These are phyloP conservation scores for Annulohypoxylon maeteangense DNA, from an alignment of 495 filamentous ascomycete species.

Conservation along the genomic window DNA sequence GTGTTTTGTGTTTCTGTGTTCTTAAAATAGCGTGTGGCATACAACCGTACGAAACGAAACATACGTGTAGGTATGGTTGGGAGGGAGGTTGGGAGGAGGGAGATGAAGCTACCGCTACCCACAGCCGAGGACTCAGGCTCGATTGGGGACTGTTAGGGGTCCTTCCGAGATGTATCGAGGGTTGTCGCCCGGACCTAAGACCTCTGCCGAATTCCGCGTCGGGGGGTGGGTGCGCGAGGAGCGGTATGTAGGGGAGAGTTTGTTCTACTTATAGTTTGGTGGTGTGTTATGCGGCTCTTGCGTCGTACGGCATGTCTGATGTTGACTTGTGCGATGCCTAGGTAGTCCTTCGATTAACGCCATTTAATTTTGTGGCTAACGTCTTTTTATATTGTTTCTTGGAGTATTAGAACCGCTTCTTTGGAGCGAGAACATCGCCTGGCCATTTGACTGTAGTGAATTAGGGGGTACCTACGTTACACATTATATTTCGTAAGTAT, in stretches of 20 bases:
- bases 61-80: conserved; percentile 1
- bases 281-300: conserved; percentile 29
- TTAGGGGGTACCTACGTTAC: no score
- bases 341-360: no score
- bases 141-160: conserved; percentile 18
- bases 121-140: conserved; percentile 21
- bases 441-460: no score
- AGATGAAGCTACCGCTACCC: conserved; percentile 25
- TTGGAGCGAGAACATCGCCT: no score
- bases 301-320: conserved; percentile 20
- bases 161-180: conserved; percentile 10
- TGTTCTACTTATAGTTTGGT: conserved; percentile 13
- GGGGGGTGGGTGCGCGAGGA: conserved; percentile 11
- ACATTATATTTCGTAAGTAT: no score
- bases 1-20: neutral
- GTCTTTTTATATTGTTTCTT: neutral
- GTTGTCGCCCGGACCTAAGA: neutral
- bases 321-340: neutral
- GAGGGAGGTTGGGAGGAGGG: no score
- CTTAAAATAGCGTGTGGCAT: conserved; percentile 33
- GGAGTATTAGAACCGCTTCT: no score
- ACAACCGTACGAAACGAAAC: conserved; percentile 22
- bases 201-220: conserved; percentile 21
- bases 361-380: no score
- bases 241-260: neutral